Percentiles rank a stretch among this genome's conserved stretches.
Conservation (phyloP, 208 protist genomes). For the Polymyxa betae region DNA sequence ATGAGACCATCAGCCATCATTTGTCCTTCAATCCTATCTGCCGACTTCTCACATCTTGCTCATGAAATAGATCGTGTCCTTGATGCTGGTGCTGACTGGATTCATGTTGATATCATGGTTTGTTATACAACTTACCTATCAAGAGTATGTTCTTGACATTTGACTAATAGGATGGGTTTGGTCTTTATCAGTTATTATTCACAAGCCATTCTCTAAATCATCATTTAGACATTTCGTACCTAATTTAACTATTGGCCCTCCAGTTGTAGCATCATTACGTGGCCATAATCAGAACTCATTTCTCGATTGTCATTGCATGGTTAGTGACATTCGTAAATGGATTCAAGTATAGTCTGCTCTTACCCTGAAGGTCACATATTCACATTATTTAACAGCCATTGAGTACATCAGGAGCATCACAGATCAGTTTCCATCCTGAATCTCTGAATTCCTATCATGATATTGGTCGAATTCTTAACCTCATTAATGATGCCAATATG, state of each 20-base stretch:
- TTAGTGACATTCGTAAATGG: constrained; percentile 73
- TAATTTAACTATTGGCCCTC: constrained; percentile 74
- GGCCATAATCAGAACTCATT: constrained; percentile 60
- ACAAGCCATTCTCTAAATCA: neutral
- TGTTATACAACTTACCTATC: neutral
- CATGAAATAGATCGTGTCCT: constrained; percentile 82
- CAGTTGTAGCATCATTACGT: constrained; percentile 66
- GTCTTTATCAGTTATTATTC: neutral
- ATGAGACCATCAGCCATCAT: neutral
- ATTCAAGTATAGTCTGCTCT: constrained; percentile 78
- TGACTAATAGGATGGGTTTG: neutral
- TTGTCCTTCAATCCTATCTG: constrained; percentile 85
- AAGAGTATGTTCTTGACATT: neutral
- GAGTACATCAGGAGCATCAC: constrained; percentile 78
- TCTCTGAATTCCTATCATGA: constrained; percentile 72
- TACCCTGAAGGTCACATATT: neutral
- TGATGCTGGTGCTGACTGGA: constrained; percentile 66
- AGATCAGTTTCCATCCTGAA: constrained; percentile 92
- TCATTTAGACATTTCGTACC: constrained; percentile 74
- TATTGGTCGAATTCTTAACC: constrained; percentile 71
- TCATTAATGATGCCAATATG: constrained; percentile 76
- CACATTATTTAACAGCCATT: constrained; percentile 54
- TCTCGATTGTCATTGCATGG: constrained; percentile 76
- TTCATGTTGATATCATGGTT: constrained; percentile 76
- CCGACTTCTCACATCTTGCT: constrained; percentile 82